Conservation (phyloP, 495 filamentous ascomycete species). For the Endocarpon pusillum region DNA sequence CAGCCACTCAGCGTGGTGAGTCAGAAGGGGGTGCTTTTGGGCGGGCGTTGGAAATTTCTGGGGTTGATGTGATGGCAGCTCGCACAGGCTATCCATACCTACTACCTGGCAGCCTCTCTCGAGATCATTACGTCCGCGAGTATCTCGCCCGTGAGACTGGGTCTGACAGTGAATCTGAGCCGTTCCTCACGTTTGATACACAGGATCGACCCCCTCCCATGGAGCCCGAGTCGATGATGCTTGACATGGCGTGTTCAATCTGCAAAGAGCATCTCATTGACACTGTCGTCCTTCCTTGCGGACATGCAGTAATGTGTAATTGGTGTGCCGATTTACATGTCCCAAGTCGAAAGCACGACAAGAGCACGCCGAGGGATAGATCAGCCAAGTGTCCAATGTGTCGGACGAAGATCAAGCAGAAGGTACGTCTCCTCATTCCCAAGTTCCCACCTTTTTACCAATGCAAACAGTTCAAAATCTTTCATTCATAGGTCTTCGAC, state of each 20-base stretch:
- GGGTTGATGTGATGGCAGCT: neutral
- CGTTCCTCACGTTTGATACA: neutral
- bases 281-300: slow-evolving; percentile 36
- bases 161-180: neutral
- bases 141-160: neutral
- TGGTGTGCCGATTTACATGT: slow-evolving; percentile 14
- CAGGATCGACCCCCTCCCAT: slow-evolving; percentile 23
- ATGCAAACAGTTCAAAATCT: no score
- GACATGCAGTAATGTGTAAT: slow-evolving; percentile 36
- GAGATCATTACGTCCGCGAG: neutral
- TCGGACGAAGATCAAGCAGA: no score
- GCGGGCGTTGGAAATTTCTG: neutral
- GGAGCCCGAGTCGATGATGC: slow-evolving; percentile 26
- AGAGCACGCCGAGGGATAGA: no score
- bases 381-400: no score
- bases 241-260: slow-evolving; percentile 36
- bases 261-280: slow-evolving; percentile 37
- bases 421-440: no score
- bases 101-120: neutral
- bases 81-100: neutral
- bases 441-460: no score
- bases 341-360: neutral
- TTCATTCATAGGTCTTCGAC: no score
- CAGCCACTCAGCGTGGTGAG: no score
- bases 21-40: no score